Conservation (phyloP, 1,284 basidiomycete genomes). For the Meripilus lineatus region DNA sequence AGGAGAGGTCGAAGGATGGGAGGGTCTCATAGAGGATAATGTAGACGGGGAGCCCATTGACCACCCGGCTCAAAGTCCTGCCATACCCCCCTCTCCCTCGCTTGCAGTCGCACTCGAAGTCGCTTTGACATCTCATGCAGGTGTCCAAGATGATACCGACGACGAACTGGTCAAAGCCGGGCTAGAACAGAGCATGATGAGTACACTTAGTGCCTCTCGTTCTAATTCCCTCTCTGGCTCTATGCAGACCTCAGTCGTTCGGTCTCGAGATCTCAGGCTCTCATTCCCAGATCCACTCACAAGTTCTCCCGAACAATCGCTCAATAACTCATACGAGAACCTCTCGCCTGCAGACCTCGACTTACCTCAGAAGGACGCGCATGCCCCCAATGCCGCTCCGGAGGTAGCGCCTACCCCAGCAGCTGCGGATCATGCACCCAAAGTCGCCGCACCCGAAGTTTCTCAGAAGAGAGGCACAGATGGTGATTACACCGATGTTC, state of each 20-base stretch:
- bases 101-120: slow-evolving; percentile 20
- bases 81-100: slow-evolving; percentile 11
- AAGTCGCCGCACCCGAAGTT: slow-evolving; percentile 32
- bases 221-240: slow-evolving; percentile 46
- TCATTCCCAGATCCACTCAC: slow-evolving; percentile 76
- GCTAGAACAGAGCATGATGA: slow-evolving; percentile 73
- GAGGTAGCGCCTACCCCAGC: slow-evolving; percentile 33
- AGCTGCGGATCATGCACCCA: background rate
- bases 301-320: slow-evolving; percentile 50
- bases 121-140: slow-evolving; percentile 22
- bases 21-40: slow-evolving; percentile 61
- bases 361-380: slow-evolving; percentile 12
- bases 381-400: slow-evolving; percentile 22
- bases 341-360: slow-evolving; percentile 31
- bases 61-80: slow-evolving; percentile 24
- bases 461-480: slow-evolving; percentile 22
- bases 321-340: slow-evolving; percentile 49
- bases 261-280: slow-evolving; percentile 60
- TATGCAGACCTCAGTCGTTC: slow-evolving; percentile 43
- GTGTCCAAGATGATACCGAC: slow-evolving; percentile 29
- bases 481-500: slow-evolving; percentile 6
- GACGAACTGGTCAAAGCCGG: slow-evolving; percentile 69
- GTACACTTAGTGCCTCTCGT: slow-evolving; percentile 67
- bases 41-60: slow-evolving; percentile 30
- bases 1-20: slow-evolving; percentile 68